Base-by-base conservation (phyloP, 2,329 filamentous ascomycete genomes). In the Tolypocladium capitatum region DNA sequence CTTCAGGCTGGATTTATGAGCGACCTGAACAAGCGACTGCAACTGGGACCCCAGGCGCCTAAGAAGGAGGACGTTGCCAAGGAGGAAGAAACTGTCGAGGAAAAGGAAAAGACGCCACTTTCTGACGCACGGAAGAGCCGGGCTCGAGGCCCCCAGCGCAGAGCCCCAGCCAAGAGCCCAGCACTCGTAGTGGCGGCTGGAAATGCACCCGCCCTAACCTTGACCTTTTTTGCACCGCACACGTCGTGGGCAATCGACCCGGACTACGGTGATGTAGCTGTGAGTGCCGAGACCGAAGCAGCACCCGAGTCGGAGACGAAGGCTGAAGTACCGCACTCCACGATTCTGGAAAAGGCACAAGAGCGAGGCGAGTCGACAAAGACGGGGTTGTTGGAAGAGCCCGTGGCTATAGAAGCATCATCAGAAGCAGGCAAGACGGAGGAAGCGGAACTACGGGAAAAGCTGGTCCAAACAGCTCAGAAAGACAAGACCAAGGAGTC, bases 1-100 rank as follows among this genome's bases (percentile, higher is more conserved):
- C 71, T 98, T 31, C 89, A 94, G 66, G 86, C 86, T 34, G 88
- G 86, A 3, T 97, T 98, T 65, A 81, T 98, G 75, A 89, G 82
- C 41, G 91, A 97, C 60, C 71, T 98, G 38, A 95, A 97, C 65
- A 90, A 88, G 57, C 84, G 89, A 44, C 72, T 98, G 28, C 83
- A 88, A 60, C 69, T 94, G 33, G 92, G 92, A 1, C 91, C 90
- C n/a, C 82, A 86, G 56, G 79, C 75, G 10, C 78, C 81, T 2
- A 90, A 88, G 70, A 84, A 86, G 55, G 83, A 86, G 58, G 83
- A 90, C 53, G 69, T 74, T 36, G 62, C 68, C 10, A 68, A 72
- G 14, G 73, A 81, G 46, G 74, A 80, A 48, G 76, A 78, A 43
- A 65, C 69, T 31, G 67, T 66, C 2, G 73, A 74, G 31, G 73